phyloP scores from a whole-genome alignment of 768 basidiomycete genomes.

The Obba rivulosa region DNA sequence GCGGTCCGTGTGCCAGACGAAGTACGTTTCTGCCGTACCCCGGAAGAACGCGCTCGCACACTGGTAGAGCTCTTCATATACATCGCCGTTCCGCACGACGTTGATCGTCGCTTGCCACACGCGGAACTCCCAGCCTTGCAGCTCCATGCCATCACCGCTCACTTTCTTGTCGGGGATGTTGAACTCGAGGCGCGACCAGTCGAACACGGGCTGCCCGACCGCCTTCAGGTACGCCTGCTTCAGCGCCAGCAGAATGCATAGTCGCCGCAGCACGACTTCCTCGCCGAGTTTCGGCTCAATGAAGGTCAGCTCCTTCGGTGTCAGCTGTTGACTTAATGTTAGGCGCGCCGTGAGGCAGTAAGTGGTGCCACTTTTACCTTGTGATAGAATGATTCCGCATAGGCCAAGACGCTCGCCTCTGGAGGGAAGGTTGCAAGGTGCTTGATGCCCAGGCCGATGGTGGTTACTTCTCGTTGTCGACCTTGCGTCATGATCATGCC shows the following conservation, averaged over 20 bases:
- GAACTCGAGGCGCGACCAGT: conserved; percentile 78
- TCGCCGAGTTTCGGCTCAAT: conserved; percentile 49
- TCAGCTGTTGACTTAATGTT: conserved; percentile 34
- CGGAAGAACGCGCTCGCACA: conserved; percentile 77
- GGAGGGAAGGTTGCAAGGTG: conserved; percentile 58
- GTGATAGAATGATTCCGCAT: conserved; percentile 68
- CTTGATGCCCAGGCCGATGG: conserved; percentile 78
- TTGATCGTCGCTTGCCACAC: conserved; percentile 72
- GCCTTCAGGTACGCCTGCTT: conserved; percentile 83
- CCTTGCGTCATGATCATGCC: conserved; percentile 89
- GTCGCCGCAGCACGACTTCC: conserved; percentile 63
- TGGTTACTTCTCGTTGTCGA: conserved; percentile 65
- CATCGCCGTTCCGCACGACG: conserved; percentile 49
- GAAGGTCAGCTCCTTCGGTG: conserved; percentile 46
- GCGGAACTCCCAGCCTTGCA: conserved; percentile 84
- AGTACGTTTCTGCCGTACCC: conserved; percentile 56
- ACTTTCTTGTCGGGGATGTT: conserved; percentile 61
- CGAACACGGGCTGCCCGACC: conserved; percentile 76
- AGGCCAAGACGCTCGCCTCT: conserved; percentile 53
- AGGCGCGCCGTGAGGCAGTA: background rate
- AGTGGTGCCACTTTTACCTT: conserved; percentile 44
- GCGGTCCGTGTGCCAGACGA: conserved; percentile 64
- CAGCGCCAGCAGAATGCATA: conserved; percentile 73
- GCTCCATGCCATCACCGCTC: conserved; percentile 59
- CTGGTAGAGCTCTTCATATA: conserved; percentile 66